Evolutionary conservation across 139 green algal genomes (phyloP).

Genomic region (Chlamydomonas sp.): DNA sequence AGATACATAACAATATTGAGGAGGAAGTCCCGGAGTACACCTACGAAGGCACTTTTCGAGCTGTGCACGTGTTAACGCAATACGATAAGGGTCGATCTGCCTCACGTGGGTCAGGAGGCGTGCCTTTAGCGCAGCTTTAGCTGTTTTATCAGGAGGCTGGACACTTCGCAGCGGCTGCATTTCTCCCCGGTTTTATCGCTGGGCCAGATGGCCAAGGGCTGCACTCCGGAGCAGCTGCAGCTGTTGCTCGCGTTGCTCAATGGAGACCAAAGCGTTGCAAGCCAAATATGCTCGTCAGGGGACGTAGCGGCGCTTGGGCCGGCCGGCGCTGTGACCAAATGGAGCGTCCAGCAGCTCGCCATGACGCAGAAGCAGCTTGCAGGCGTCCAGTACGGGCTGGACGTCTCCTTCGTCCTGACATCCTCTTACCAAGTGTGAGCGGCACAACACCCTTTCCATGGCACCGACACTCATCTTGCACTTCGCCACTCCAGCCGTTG

Average conservation of each 20-base stretch:
- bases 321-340: slow-evolving; percentile 16
- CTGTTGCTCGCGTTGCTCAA: not conserved
- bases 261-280: not conserved
- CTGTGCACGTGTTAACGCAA: no score
- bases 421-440: slow-evolving; percentile 35
- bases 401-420: slow-evolving; percentile 29
- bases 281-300: not conserved
- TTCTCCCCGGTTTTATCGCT: no score
- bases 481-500: not conserved
- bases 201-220: no score
- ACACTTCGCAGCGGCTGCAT: no score
- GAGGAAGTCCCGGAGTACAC: no score
- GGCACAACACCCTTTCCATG: not conserved
- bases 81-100: no score
- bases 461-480: not conserved
- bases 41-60: no score
- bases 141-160: no score
- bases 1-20: no score
- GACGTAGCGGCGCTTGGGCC: slow-evolving; percentile 4
- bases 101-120: no score
- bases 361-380: not conserved
- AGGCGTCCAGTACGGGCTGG: slow-evolving; percentile 13
- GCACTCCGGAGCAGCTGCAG: not conserved
- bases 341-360: not conserved
- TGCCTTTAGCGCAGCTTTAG: no score